Base-by-base conservation (phyloP, 805 yeast genomes). In the Candida xiaguanensis region DNA sequence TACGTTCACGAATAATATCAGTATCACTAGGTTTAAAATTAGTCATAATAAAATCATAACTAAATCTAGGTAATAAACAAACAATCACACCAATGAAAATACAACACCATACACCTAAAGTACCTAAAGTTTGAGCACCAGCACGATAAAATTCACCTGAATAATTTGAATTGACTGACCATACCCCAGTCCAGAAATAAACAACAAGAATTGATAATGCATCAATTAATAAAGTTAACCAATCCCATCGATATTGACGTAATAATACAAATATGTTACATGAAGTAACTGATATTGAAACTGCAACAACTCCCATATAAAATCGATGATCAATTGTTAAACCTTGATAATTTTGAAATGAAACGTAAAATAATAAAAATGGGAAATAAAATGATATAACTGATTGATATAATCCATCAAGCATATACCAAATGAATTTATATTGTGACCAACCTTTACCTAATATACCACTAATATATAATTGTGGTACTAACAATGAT, bases 181-280 rank as follows among this genome's bases (percentile, higher is more conserved):
- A 85, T 16, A 80, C 75, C n/a, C 91, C 90, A 3, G 86, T 77
- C 95, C 95, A 85, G 54, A 79, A 75, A 49, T 73, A 82, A 13
- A 84, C 68, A 31, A 84, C 48, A 44, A 81, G 55, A 38, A 71
- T 69, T 11, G 88, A 80, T 33, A 86, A 53, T 1, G 72, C 61
- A 41, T 67, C 63, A 44, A 82, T 71, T 17, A 78, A 52, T 19
- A 73, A 37, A 14, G 85, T 69, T 17, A 85, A 53, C 81, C 84
- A 79, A 60, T 85, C 95, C 95, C 95, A 86, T 47, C 89, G 63
- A 45, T 70, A 72, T 61, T 83, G 90, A 51, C 79, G 82, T 43
- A 81, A 57, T 49, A 85, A 51, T 23, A 86, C 80, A 58, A 79
- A 83, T 13, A 78, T 43, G 61, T 86, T 77, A 60, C 86, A 78